phyloP scores from a whole-genome alignment of 352 stramenopile genomes.

The Pythium phragmitis region DNA sequence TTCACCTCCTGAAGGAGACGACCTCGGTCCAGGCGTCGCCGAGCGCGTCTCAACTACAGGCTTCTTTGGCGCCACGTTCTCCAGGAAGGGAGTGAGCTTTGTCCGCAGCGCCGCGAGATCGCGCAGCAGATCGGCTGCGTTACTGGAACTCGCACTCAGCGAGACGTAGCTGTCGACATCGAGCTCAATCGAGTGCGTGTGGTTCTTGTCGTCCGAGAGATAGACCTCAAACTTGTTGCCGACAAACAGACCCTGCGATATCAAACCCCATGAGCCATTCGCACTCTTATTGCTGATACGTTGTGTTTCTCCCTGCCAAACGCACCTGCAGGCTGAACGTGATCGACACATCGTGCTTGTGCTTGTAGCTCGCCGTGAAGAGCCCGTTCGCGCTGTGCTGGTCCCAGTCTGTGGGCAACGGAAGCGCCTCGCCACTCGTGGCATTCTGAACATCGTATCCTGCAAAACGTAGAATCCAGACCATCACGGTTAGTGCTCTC shows the following conservation, averaged over 20 bases:
- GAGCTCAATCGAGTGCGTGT: constrained; percentile 75
- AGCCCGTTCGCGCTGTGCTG: constrained; percentile 57
- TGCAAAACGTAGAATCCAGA: constrained; percentile 10
- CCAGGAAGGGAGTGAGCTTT: constrained; percentile 54
- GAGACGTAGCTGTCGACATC: constrained; percentile 43
- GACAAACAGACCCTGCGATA: constrained; percentile 62
- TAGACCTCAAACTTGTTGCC: constrained; percentile 79
- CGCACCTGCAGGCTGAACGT: constrained; percentile 66
- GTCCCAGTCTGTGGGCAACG: constrained; percentile 56
- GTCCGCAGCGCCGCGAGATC: constrained; percentile 48
- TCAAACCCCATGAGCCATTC: not conserved
- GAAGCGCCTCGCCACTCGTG: constrained; percentile 29
- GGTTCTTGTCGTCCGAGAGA: constrained; percentile 60
- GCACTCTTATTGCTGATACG: not conserved
- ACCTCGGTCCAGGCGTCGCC: not conserved
- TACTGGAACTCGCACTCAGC: constrained; percentile 25
- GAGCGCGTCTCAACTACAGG: constrained; percentile 18
- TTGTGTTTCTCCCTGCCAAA: too few species aligned
- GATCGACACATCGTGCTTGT: constrained; percentile 47
- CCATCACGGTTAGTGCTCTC: not conserved
- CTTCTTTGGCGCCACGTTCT: constrained; percentile 48
- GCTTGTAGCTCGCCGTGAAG: constrained; percentile 55
- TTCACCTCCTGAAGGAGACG: constrained; percentile 5
- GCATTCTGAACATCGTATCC: constrained; percentile 40
- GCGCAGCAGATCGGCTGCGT: constrained; percentile 46